Conservation (phyloP, 768 basidiomycete species). For the Crassisporium funariophilum region DNA sequence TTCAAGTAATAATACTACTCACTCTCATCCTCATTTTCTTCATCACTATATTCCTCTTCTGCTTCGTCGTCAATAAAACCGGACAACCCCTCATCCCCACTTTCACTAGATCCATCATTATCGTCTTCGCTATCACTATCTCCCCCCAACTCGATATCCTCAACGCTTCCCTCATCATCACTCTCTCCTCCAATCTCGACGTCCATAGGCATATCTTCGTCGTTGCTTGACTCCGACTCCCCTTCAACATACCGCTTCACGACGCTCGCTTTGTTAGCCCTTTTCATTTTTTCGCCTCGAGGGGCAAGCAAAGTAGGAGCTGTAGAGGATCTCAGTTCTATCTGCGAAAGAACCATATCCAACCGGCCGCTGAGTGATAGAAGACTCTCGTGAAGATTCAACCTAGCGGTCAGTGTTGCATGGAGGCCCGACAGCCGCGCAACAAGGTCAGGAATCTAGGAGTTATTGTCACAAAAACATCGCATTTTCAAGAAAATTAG, state of each 20-base stretch:
- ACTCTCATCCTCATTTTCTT: slow-evolving; percentile 57
- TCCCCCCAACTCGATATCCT: slow-evolving; percentile 44
- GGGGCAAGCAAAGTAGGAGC: slow-evolving; percentile 58
- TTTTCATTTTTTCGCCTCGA: slow-evolving; percentile 36
- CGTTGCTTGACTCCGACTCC: slow-evolving; percentile 59
- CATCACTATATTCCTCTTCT: slow-evolving; percentile 50
- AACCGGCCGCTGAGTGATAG: slow-evolving; percentile 86
- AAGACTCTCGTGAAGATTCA: slow-evolving; percentile 82
- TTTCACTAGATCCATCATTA: slow-evolving; percentile 55
- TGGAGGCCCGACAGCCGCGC: slow-evolving; percentile 85
- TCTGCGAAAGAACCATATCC: slow-evolving; percentile 92
- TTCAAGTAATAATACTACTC: too few species aligned
- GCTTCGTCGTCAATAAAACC: slow-evolving; percentile 68
- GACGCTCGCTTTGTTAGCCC: slow-evolving; percentile 33
- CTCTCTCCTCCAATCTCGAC: slow-evolving; percentile 71
- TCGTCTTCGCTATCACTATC: slow-evolving; percentile 63
- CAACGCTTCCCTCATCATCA: slow-evolving; percentile 49
- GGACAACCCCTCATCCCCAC: slow-evolving; percentile 49
- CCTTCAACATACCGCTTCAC: slow-evolving; percentile 75
- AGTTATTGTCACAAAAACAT: slow-evolving; percentile 10
- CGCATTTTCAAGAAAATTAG: slow-evolving; percentile 2
- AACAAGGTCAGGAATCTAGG: slow-evolving; percentile 90
- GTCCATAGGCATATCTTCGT: slow-evolving; percentile 62
- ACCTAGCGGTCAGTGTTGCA: slow-evolving; percentile 73
- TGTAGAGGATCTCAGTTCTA: slow-evolving; percentile 82